phyloP scores from a whole-genome alignment of 2,329 filamentous ascomycete species.

The Coniochaeta prunicola region DNA sequence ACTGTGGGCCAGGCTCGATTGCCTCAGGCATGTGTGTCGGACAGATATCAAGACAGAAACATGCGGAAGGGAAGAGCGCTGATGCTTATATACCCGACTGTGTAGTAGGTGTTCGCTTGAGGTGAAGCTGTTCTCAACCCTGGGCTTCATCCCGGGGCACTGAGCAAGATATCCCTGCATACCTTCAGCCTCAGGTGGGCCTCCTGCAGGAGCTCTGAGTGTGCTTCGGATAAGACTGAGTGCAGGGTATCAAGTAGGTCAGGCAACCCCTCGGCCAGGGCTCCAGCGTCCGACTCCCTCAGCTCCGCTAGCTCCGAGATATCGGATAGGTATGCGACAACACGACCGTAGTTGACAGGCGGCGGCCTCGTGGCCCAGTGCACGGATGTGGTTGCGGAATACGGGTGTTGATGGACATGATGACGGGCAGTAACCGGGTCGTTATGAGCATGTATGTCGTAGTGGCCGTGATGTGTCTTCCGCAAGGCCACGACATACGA shows the following conservation, averaged over 20 bases:
- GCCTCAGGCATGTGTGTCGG: too few species aligned
- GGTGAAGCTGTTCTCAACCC: neutral
- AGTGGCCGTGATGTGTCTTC: slow-evolving; percentile 37
- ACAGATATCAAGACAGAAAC: too few species aligned
- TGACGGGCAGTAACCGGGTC: slow-evolving; percentile 4
- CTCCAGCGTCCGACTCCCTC: slow-evolving; percentile 57
- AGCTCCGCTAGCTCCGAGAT: slow-evolving; percentile 66
- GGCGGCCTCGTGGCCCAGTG: neutral
- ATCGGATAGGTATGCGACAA: slow-evolving; percentile 44
- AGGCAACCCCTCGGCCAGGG: slow-evolving; percentile 50
- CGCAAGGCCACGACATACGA: slow-evolving; percentile 68
- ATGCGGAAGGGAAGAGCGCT: too few species aligned
- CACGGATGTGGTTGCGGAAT: neutral
- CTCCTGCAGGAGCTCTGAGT: slow-evolving; percentile 68
- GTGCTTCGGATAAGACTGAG: slow-evolving; percentile 33
- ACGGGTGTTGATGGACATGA: slow-evolving; percentile 2
- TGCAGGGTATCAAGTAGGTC: slow-evolving; percentile 37
- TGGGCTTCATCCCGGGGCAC: neutral
- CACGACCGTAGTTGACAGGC: slow-evolving; percentile 21
- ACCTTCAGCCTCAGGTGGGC: slow-evolving; percentile 63
- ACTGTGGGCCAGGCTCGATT: too few species aligned
- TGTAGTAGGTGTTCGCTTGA: too few species aligned
- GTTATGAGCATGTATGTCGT: slow-evolving; percentile 41
- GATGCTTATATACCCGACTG: too few species aligned
- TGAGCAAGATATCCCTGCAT: slow-evolving; percentile 49